These are phyloP conservation scores for Willaertia magna DNA, from an alignment of 208 protist species.

Conservation along the genomic window DNA sequence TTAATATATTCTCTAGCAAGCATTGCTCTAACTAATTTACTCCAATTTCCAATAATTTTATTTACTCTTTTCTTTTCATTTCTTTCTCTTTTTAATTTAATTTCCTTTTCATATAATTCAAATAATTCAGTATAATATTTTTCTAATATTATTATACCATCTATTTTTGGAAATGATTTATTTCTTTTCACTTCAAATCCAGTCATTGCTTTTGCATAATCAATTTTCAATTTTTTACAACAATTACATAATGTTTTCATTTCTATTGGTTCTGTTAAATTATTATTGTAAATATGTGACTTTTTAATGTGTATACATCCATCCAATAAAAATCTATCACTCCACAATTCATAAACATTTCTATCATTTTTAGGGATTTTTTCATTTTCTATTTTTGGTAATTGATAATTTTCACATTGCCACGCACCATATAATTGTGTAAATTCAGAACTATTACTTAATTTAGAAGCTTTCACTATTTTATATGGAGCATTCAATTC, in stretches of 20 bases:
- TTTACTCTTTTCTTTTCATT: neutral
- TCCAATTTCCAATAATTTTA: neutral
- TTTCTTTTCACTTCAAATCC: conserved; percentile 5
- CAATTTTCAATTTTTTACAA: neutral
- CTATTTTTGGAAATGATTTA: neutral
- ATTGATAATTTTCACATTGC: neutral
- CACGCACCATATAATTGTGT: conserved; percentile 7
- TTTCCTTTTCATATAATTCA: neutral
- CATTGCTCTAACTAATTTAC: neutral
- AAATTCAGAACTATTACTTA: neutral
- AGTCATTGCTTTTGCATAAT: conserved; percentile 12
- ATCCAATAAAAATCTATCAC: neutral
- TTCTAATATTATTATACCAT: conserved; percentile 1
- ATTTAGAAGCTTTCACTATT: neutral
- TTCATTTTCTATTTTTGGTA: neutral
- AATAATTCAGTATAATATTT: neutral
- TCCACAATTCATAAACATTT: neutral
- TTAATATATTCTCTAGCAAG: neutral
- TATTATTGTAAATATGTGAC: neutral
- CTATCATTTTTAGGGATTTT: conserved; percentile 4
- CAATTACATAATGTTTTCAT: neutral
- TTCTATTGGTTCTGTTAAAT: neutral
- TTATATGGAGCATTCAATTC: conserved; percentile 7
- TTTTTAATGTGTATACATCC: neutral
- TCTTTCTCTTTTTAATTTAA: neutral